These are phyloP conservation scores for Emiliania huxleyi DNA, from an alignment of 78 protist species.

Conservation along the genomic window DNA sequence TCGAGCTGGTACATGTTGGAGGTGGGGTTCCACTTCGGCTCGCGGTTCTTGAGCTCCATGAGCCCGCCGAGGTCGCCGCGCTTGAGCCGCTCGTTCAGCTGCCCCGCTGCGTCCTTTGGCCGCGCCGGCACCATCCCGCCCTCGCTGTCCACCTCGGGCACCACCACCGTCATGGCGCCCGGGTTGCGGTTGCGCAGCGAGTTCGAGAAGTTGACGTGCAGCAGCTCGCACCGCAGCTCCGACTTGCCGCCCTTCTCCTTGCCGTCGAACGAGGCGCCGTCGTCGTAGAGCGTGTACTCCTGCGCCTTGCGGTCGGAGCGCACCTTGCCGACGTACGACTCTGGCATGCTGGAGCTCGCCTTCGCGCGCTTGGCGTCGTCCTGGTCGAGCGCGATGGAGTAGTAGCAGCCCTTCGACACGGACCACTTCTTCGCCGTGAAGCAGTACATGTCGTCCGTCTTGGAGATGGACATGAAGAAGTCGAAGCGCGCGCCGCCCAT, in stretches of 20 bases:
- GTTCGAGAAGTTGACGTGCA: not conserved
- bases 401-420: not conserved
- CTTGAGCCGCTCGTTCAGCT: not conserved
- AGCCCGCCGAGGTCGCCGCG: not conserved
- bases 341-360: not conserved
- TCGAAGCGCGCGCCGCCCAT: too few relatives aligned
- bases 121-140: not conserved
- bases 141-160: not conserved
- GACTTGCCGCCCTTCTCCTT: not conserved
- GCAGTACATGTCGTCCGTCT: not conserved
- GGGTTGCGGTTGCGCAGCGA: too few relatives aligned
- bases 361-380: not conserved
- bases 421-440: not conserved
- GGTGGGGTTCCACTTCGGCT: not conserved
- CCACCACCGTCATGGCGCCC: too few relatives aligned
- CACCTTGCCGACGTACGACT: not conserved
- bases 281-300: too few relatives aligned
- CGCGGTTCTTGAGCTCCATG: not conserved
- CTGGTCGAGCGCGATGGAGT: not conserved
- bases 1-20: not conserved
- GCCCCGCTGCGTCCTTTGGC: too few relatives aligned
- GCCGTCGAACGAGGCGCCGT: not conserved
- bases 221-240: not conserved
- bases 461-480: not conserved
- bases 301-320: not conserved